Base-by-base conservation (phyloP, 805 yeast species). In the Ogataea parapolymorpha region DNA sequence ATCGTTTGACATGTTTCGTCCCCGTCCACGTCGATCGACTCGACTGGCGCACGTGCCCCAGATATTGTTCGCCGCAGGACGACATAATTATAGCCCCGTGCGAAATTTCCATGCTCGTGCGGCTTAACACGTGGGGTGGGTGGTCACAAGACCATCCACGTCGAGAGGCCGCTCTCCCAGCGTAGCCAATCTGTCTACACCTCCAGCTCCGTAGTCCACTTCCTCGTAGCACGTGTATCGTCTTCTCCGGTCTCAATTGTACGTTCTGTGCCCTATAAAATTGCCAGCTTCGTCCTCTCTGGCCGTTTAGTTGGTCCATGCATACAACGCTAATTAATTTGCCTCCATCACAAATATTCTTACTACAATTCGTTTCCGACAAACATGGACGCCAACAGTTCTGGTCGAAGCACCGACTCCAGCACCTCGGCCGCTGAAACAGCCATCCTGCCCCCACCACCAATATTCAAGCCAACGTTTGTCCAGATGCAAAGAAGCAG, bases 391-490 rank as follows among this genome's bases (percentile, higher is more conserved):
- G 11, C 26, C 32, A 27, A 24, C 32, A 18, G 25, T 10, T 23
- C 9, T 14, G 26, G 9, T 24, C 36, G 8, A 8, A 14, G n/a
- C 14, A 3, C 28, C 8, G 24, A 13, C 30, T 14, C 30, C 8
- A 28, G 24, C 10, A 14, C 27, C 3, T n/a, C 37, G 9, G n/a
- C 41, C 16, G 26, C 24, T 10, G 31, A 22, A 27, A 24, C 42
- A 13, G 39, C 35, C 6, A 44, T 58, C 23, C 44, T 72, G 3
- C 77, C 77, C 6, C 66, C 71, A 5, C 76, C 76, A 1, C 77
- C 77, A 2, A 63, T 68, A 15, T 65, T 72, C 44, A 70, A 68
- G 49, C 71, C 75, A 6, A 70, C 73, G 4, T 68, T 71, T 46
- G 66, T 71, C 14, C 74, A 68, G 46, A 68, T 69, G 69, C 63